Base-by-base conservation (phyloP, 805 yeast species). In the Cyberlindnera galapagoensis region DNA sequence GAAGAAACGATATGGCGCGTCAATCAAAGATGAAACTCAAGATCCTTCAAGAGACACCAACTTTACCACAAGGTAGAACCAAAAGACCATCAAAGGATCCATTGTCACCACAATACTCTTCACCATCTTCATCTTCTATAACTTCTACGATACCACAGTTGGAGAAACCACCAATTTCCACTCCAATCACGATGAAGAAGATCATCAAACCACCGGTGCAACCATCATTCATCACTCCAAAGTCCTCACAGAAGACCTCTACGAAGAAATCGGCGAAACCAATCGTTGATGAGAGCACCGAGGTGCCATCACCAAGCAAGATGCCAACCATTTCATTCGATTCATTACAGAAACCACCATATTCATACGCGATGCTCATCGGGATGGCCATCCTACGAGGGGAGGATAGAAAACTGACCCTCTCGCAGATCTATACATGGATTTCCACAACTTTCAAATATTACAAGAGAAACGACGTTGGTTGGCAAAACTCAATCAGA, bases 401-500 rank as follows among this genome's bases (percentile, higher is more conserved):
- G n/a, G 77, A 79, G 1, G 69, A 65, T 11, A 69, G 80, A 28
- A 79, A 79, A 41, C 66, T 87, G 24, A 82, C 94, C 3, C 59
- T 82, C 33, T 71, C 92, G 0, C 95, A 86, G 50, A 92, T 90
- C 25, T 90, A 90, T 62, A 69, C 66, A 46, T 90, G 98, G 98
- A 92, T 90, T 26, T 76, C 92, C 7, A 76, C 76, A 27, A 81
- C 94, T 22, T 90, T 88, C 57, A 72, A 68, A 40, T 90, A 80
- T 54, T 92, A 92, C 59, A 76, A 78, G 42, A 76, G 74, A 42
- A 81, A 83, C 38, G 95, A 86, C 46, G 81, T 85, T 9, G 96
- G 97, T 18, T 90, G 98, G 98, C 97, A 90, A 59, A 90, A 90
- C 60, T 88, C 96, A 21, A 92, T 90, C 42, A 77, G 98, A 40